Base-by-base conservation (phyloP, 2,329 filamentous ascomycete genomes). In the Emergomyces africanus region DNA sequence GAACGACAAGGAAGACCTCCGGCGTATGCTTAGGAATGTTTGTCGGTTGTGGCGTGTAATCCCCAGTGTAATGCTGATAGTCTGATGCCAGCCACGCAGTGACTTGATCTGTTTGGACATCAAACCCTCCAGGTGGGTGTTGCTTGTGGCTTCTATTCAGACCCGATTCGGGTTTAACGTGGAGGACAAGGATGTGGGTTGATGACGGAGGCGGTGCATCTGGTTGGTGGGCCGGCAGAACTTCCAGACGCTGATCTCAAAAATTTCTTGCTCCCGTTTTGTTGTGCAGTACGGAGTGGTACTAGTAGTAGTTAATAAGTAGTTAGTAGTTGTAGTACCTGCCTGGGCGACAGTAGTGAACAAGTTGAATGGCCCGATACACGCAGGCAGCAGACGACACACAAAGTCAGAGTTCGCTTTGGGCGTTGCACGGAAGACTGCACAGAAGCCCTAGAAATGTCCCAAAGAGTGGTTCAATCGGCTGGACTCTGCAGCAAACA, bases 91-190 rank as follows among this genome's bases (percentile, higher is more conserved):
- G 39, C 53, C 53, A 55, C 23, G 30, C n/a, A 44, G 23, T 42
- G 37, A 37, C 23, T n/a, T n/a, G 37, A n/a, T 12, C 37, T 10
- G 23, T 28, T n/a, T 42, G 37, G 15, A 33, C 53, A 55, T 55
- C 39, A 25, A 39, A 55, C 14, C 48, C 37, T 44, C 18, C 12
- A 42, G 33, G 42, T 55, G 53, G 37, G 23, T 55, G 53, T 42
- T 44, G 25, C 53, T 20, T 55, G 53, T 55, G 53, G 53, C 37
- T 55, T 55, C 53, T 42, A 55, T 55, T 55, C 39, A 55, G 37
- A 42, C 35, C 53, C 39, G 25, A 33, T 55, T 55, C 20, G 53
- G 51, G 53, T 55, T 55, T 55, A 55, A 55, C 23, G 53, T 44
- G 53, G 30, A 39, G 50, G 50, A 37, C 53, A 42, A 33, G 37